Evolutionary conservation across 1,139 yeast species (phyloP).

Genomic region (Hyphopichia burtonii): DNA sequence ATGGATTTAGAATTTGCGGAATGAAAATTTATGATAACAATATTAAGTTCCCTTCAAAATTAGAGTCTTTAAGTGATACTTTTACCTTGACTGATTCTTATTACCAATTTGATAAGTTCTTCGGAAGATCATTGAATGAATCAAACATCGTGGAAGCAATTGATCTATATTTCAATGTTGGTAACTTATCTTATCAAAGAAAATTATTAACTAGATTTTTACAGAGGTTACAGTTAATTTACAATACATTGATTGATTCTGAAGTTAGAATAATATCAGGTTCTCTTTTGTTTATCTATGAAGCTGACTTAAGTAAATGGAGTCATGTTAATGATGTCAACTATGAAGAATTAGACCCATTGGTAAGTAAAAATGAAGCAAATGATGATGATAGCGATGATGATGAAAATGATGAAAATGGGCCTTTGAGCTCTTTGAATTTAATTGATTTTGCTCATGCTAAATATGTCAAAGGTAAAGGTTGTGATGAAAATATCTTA

Average conservation of each 20-base stretch:
- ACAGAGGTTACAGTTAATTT: constrained; percentile 60
- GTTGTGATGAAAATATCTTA: constrained; percentile 69
- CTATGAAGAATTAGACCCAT: constrained; percentile 35
- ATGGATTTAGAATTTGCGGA: constrained; percentile 81
- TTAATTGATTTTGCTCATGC: constrained; percentile 94
- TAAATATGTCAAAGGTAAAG: constrained; percentile 56
- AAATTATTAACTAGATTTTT: constrained; percentile 41
- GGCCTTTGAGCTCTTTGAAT: constrained; percentile 52
- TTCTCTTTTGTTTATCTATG: constrained; percentile 72
- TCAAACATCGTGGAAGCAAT: constrained; percentile 51
- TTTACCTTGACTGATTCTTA: constrained; percentile 27
- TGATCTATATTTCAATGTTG: constrained; percentile 45
- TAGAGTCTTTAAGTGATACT: constrained; percentile 2
- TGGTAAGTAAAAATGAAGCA: constrained; percentile 29
- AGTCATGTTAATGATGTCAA: constrained; percentile 21
- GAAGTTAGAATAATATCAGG: constrained; percentile 73
- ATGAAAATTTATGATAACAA: constrained; percentile 55
- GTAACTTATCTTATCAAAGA: constrained; percentile 20
- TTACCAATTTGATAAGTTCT: constrained; percentile 59
- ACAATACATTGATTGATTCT: constrained; percentile 58
- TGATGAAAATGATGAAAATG: constrained; percentile 12
- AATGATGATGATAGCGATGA: constrained; percentile 26
- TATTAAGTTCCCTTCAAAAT: neutral
- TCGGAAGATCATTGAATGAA: constrained; percentile 60
- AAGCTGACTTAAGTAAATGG: constrained; percentile 61